phyloP scores from a whole-genome alignment of 495 filamentous ascomycete species.

The Penicillium roqueforti region DNA sequence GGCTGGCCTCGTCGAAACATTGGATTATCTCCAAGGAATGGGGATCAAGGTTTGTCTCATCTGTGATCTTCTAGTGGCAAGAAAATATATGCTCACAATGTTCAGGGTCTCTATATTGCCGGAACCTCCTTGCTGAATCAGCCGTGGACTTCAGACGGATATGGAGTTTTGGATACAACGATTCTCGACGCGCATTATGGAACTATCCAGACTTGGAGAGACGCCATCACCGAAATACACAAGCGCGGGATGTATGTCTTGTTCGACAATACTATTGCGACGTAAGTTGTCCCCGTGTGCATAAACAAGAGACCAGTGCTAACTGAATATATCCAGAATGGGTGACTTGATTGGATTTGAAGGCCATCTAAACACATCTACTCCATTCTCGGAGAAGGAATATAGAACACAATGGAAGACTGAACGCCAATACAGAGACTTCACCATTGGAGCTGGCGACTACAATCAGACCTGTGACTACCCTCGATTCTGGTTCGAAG shows the following conservation, averaged over 20 bases:
- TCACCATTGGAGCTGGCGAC: constrained; percentile 47
- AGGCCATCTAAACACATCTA: constrained; percentile 58
- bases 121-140: constrained; percentile 66
- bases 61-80: neutral
- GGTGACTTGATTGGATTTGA: constrained; percentile 66
- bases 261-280: constrained; percentile 68
- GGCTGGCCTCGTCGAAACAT: constrained; percentile 55
- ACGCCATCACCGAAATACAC: constrained; percentile 61
- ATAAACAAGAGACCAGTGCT: neutral
- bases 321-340: constrained; percentile 35
- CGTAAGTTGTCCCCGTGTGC: constrained; percentile 39
- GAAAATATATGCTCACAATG: neutral
- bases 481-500: constrained; percentile 63
- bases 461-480: constrained; percentile 58
- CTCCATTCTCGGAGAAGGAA: constrained; percentile 55
- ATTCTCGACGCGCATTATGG: constrained; percentile 66
- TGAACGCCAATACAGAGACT: constrained; percentile 57
- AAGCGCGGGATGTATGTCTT: constrained; percentile 64
- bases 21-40: constrained; percentile 72
- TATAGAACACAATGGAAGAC: constrained; percentile 56
- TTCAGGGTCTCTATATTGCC: constrained; percentile 61
- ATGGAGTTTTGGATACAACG: constrained; percentile 64
- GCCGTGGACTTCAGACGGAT: constrained; percentile 66
- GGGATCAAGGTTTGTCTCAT: constrained; percentile 57
- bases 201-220: constrained; percentile 57